Evolutionary conservation across 768 basidiomycete genomes (phyloP).

Genomic region (Hericium erinaceus): DNA sequence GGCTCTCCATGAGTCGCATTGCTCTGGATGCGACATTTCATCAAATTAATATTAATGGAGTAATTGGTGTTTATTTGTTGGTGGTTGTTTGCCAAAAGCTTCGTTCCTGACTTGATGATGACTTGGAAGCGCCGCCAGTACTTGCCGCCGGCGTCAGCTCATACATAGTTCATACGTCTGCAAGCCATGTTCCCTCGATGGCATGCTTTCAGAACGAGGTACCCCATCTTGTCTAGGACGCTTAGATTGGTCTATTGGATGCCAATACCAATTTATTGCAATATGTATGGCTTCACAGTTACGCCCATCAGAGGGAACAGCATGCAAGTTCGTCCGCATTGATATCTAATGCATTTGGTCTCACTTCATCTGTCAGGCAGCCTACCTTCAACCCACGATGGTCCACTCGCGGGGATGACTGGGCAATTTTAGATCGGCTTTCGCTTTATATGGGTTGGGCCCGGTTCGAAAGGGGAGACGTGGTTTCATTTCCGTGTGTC

Average conservation of each 20-base stretch:
- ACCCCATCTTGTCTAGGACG: no score
- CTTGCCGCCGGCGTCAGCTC: no score
- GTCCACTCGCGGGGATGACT: constrained; percentile 8
- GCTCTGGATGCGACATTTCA: no score
- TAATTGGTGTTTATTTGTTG: no score
- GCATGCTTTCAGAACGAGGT: no score
- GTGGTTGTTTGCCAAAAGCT: no score
- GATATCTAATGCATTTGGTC: not conserved
- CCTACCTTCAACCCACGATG: constrained; percentile 13
- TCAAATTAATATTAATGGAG: no score
- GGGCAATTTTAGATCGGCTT: constrained; percentile 12
- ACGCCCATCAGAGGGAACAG: constrained; percentile 10
- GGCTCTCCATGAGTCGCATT: no score
- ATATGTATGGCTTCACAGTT: constrained; percentile 7
- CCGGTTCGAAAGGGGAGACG: constrained; percentile 9
- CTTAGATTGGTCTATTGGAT: constrained; percentile 5
- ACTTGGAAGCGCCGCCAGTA: no score
- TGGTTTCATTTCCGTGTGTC: constrained; percentile 11
- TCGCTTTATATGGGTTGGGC: constrained; percentile 1
- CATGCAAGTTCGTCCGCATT: constrained; percentile 10
- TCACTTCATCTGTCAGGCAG: constrained; percentile 7
- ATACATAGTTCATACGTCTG: no score
- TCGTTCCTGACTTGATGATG: no score
- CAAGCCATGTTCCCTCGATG: no score
- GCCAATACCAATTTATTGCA: constrained; percentile 6